phyloP scores from a whole-genome alignment of 2,329 filamentous ascomycete species.

The Paecilomyces fulvus region DNA sequence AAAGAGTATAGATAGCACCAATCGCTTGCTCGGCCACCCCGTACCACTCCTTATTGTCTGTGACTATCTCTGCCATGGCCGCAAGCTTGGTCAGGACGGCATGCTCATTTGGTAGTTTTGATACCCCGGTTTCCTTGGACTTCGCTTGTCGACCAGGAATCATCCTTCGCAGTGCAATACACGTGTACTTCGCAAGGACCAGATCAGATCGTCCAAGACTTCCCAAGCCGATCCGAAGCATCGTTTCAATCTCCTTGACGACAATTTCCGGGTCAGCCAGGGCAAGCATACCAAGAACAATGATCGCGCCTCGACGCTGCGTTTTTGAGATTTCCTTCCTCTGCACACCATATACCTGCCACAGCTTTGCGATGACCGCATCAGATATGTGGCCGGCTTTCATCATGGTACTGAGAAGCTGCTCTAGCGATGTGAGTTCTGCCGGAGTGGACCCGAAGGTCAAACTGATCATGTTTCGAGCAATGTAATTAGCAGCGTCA shows the following conservation, averaged over 20 bases:
- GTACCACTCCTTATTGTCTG: conserved; percentile 88
- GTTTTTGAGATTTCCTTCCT: conserved; percentile 86
- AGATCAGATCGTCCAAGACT: conserved; percentile 71
- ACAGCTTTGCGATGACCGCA: conserved; percentile 80
- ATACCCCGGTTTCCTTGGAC: conserved; percentile 54
- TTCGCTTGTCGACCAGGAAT: conserved; percentile 78
- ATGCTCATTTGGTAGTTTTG: conserved; percentile 84
- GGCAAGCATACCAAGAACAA: conserved; percentile 92
- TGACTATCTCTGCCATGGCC: conserved; percentile 74
- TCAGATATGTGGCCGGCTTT: conserved; percentile 80
- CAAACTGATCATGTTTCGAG: conserved; percentile 96
- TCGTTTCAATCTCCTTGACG: conserved; percentile 88
- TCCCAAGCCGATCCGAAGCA: conserved; percentile 83
- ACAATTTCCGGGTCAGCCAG: conserved; percentile 88
- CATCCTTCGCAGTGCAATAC: conserved; percentile 83
- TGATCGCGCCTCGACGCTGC: conserved; percentile 86
- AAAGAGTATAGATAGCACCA: conserved; percentile 85
- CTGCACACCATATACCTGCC: conserved; percentile 95
- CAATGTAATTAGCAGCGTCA: conserved; percentile 89
- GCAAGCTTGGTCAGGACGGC: conserved; percentile 74
- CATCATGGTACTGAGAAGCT: conserved; percentile 96
- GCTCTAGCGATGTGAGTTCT: conserved; percentile 89
- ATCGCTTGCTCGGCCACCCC: conserved; percentile 95
- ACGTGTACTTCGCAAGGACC: conserved; percentile 88
- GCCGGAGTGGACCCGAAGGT: conserved; percentile 93